Evolutionary conservation across 2,329 filamentous ascomycete genomes (phyloP), one percentile per base, ranked within the genome.

Genomic region (Fusarium phyllophilum): DNA sequence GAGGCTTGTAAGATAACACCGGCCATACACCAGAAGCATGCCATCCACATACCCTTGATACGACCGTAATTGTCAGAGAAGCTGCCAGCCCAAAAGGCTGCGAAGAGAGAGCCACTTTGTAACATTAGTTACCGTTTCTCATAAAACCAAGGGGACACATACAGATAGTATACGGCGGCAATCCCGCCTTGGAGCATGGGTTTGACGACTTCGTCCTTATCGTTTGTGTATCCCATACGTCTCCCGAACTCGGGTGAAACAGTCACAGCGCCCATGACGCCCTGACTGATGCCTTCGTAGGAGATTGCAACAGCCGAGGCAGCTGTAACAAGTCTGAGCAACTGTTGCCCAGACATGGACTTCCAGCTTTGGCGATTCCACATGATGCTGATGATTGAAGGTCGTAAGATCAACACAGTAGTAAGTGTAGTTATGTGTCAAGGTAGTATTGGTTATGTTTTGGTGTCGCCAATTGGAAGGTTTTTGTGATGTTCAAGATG

Each of bases 201-300:
- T n/a, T 52, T 62, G 34, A 62, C 15, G 13, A 66, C 57, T 39
- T 66, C 22, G 20, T 31, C 9, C 4, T 41, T 41, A 5, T 67
- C 64, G 45, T 58, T 44, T 15, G 31, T 24, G 22, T 67, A 64
- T 29, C 64, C 59, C 60, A 67, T 67, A 14, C 64, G 60, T n/a
- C 64, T 38, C 8, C 64, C 64, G 59, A 83, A 85, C 41, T 79
- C 74, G 2, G 83, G 82, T 22, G 82, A 77, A 22, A 80, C 78
- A 55, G 86, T 87, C 51, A 88, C 85, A 42, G 84, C 84, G 56
- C 86, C 85, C 84, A 87, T 86, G 31, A 87, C 85, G 57, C 86
- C 86, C 70, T 88, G 86, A 63, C 87, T 85, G 80, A 87, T 72
- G 29, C 71, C 71, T 61, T 73, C 68, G 52, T 73, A 73, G 31